These are phyloP conservation scores for Neocatenulostroma microsporum DNA, from an alignment of 2,329 filamentous ascomycete species.

Conservation along the genomic window DNA sequence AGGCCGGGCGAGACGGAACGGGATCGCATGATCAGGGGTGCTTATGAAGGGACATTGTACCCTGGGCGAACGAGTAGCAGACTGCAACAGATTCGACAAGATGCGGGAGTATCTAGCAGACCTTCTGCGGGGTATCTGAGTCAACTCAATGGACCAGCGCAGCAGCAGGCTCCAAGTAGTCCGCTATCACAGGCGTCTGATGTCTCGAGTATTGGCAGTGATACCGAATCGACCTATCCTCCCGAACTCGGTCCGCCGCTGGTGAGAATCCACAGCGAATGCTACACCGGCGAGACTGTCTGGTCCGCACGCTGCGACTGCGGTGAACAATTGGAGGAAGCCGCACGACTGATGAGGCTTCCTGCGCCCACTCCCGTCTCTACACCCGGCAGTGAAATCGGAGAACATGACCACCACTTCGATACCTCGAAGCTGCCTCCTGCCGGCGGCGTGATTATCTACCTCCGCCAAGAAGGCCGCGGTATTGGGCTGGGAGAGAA, in stretches of 20 bases:
- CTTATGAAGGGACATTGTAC: conserved; percentile 80
- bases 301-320: conserved; percentile 98
- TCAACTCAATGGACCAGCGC: conserved; percentile 13
- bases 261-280: conserved; percentile 94
- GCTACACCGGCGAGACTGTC: conserved; percentile 96
- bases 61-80: conserved; percentile 75
- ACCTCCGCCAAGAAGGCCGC: conserved; percentile 88
- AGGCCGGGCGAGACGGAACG: conserved; percentile 73
- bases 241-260: conserved; percentile 52
- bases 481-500: conserved; percentile 94
- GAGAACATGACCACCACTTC: conserved; percentile 9
- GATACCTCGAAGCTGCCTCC: conserved; percentile 31
- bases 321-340: conserved; percentile 94
- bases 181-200: too few species aligned
- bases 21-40: conserved; percentile 88
- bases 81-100: conserved; percentile 45
- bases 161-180: background rate
- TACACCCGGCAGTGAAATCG: conserved; percentile 20
- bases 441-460: conserved; percentile 83
- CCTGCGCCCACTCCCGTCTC: conserved; percentile 22
- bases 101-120: conserved; percentile 27
- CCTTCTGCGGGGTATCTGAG: conserved; percentile 14
- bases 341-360: conserved; percentile 74
- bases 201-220: conserved; percentile 1
- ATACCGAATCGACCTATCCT: conserved; percentile 19